These are phyloP conservation scores for Mortierella polycephala DNA, from an alignment of 371 early-diverging fungal species.

Conservation along the genomic window DNA sequence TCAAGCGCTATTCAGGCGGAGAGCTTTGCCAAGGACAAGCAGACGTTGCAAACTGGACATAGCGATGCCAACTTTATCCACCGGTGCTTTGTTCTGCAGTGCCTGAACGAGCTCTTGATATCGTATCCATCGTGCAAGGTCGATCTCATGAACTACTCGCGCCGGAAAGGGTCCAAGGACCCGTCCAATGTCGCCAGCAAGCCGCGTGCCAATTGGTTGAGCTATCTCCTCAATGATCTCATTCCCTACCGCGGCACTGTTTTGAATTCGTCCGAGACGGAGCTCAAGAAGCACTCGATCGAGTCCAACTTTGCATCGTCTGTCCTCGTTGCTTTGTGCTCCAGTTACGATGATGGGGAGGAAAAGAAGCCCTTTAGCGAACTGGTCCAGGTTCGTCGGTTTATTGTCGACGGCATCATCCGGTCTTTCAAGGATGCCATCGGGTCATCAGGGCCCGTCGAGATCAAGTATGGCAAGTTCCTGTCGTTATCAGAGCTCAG, in stretches of 20 bases:
- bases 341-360: conserved; percentile 55
- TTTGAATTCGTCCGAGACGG: conserved; percentile 58
- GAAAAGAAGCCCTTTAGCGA: conserved; percentile 66
- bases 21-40: too few species aligned
- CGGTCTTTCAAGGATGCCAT: conserved; percentile 73
- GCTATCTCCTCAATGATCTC: conserved; percentile 70
- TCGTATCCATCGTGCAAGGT: conserved; percentile 88
- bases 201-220: conserved; percentile 52
- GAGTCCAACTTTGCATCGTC: conserved; percentile 77
- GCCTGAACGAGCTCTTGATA: conserved; percentile 84
- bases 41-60: conserved; percentile 11
- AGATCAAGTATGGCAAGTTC: conserved; percentile 75
- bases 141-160: conserved; percentile 74
- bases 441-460: conserved; percentile 61
- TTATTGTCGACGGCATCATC: conserved; percentile 71
- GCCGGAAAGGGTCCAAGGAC: conserved; percentile 62
- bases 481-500: conserved; percentile 79
- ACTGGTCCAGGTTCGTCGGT: conserved; percentile 71
- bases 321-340: conserved; percentile 69
- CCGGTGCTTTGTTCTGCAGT: conserved; percentile 88
- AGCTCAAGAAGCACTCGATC: conserved; percentile 67
- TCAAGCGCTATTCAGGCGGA: neutral
- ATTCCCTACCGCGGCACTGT: conserved; percentile 67
- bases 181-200: conserved; percentile 31
- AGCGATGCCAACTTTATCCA: conserved; percentile 62